phyloP scores from a whole-genome alignment of 2,329 filamentous ascomycete genomes.

The Apiospora malaysiana region DNA sequence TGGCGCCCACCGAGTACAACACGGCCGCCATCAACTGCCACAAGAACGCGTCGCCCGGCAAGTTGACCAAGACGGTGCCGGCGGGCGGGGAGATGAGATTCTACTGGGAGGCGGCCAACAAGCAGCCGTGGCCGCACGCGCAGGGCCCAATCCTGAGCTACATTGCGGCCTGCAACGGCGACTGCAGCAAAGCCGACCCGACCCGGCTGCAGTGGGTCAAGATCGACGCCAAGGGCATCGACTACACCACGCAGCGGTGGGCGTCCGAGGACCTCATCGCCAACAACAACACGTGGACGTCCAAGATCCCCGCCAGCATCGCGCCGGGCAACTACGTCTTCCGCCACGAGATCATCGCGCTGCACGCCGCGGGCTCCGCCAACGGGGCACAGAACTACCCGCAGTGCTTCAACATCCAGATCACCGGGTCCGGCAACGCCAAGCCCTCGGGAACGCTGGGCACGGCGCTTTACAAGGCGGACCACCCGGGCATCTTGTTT shows the following conservation, averaged over 20 bases:
- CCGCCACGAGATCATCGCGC: conserved; percentile 52
- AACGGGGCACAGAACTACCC: conserved; percentile 49
- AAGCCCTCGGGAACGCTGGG: conserved; percentile 53
- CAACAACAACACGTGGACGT: conserved; percentile 54
- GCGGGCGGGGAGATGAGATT: conserved; percentile 38
- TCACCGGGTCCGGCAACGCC: conserved; percentile 54
- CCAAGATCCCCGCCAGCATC: conserved; percentile 42
- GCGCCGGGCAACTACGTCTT: conserved; percentile 50
- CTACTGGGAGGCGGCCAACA: conserved; percentile 36
- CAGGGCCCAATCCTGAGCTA: conserved; percentile 48
- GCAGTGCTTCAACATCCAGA: conserved; percentile 61
- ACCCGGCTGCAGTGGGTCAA: conserved; percentile 39
- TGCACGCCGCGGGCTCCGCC: conserved; percentile 44
- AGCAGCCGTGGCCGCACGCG: conserved; percentile 38
- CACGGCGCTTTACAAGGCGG: conserved; percentile 57
- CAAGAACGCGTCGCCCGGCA: conserved; percentile 45
- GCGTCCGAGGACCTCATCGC: conserved; percentile 50
- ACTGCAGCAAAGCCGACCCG: conserved; percentile 36
- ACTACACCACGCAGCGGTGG: conserved; percentile 39
- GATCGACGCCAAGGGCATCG: conserved; percentile 38
- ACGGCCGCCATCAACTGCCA: conserved; percentile 54
- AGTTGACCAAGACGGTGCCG: conserved; percentile 39
- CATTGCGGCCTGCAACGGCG: conserved; percentile 40
- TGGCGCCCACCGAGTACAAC: conserved; percentile 47
- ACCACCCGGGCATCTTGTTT: conserved; percentile 59